Base-by-base conservation (phyloP, 441 rosid genomes). In the Syzygium malaccense region DNA sequence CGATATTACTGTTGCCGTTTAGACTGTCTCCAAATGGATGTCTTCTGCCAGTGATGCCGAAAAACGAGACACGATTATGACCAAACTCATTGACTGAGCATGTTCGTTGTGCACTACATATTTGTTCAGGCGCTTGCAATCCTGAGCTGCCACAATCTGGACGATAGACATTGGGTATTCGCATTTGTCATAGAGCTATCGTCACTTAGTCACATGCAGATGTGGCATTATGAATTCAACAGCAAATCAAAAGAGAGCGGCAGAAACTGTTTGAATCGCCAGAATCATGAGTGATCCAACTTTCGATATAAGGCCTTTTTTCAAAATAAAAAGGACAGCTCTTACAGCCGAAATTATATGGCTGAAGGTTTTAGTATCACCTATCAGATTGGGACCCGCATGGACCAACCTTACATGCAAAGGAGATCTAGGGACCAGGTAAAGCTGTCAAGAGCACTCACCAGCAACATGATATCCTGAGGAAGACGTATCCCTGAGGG, bases 41-140 rank as follows among this genome's bases (percentile, higher is more conserved):
- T 88, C 87, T 93, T 85, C 98, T 96, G 49, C 98, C 96, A 41
- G 98, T 95, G 86, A 98, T 90, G 86, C 94, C 93, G 92, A 94
- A 98, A 89, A 94, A 98, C 83, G 96, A 85, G 94, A 92, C 89
- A 89, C 98, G 97, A 19, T 98, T 98, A 91, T 97, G 93, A 89
- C 98, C 92, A 91, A 95, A 97, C 91, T 95, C 90, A 93, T 98
- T 98, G 64, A 98, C 92, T 51, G 98, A 97, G 86, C 98, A 97
- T 66, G 99, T 98, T 93, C 96, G 98, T 54, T 98, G 98, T 75
- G 95, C 95, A 64, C 92, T 94, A 66, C 91, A 93, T 88, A 98
- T 98, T 89, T 96, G 99, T 90, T 97, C 99, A 55, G 99, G 98
- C 60, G 99, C 96, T 95, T 98, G 99, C 99, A 98, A 98, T 84